These are phyloP conservation scores for Ilyonectria mors-panacis DNA, from an alignment of 2,329 filamentous ascomycete genomes.

Conservation along the genomic window DNA sequence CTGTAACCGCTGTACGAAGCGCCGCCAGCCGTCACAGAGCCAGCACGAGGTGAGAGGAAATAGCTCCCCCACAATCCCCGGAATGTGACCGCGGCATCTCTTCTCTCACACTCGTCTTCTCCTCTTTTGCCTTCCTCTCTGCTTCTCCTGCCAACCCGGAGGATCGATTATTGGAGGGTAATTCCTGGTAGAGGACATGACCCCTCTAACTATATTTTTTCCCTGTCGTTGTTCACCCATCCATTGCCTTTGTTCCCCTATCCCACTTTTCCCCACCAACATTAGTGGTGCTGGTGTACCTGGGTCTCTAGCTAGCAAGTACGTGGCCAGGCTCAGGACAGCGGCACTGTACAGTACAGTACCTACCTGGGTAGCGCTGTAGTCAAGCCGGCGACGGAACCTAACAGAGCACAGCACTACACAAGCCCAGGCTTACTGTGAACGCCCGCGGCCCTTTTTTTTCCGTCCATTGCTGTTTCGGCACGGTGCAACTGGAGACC, in stretches of 20 bases:
- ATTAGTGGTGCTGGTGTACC: constrained; percentile 1
- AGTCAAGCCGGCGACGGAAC: background rate
- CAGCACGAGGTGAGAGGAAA: background rate
- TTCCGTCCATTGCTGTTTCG: constrained; percentile 22
- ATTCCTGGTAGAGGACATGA: background rate
- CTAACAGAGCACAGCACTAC: constrained; percentile 5
- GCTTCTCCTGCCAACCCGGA: background rate
- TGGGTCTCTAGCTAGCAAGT: constrained; percentile 1
- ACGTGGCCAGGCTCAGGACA: background rate
- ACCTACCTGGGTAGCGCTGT: no score
- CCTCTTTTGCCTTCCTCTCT: background rate
- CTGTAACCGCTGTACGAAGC: background rate
- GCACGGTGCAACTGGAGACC: constrained; percentile 37
- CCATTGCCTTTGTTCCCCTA: background rate
- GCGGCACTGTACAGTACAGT: background rate
- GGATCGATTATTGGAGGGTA: background rate
- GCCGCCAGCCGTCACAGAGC: background rate
- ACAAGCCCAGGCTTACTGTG: constrained; percentile 1
- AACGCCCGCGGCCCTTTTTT: constrained; percentile 19
- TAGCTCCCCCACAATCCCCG: background rate
- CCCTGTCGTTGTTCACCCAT: constrained; percentile 2
- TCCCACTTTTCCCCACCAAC: constrained; percentile 14
- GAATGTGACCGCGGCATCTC: background rate
- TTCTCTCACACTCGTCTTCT: background rate
- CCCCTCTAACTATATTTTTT: background rate